phyloP scores from a whole-genome alignment of 2,329 filamentous ascomycete species.

The Epichloe coenophiala region DNA sequence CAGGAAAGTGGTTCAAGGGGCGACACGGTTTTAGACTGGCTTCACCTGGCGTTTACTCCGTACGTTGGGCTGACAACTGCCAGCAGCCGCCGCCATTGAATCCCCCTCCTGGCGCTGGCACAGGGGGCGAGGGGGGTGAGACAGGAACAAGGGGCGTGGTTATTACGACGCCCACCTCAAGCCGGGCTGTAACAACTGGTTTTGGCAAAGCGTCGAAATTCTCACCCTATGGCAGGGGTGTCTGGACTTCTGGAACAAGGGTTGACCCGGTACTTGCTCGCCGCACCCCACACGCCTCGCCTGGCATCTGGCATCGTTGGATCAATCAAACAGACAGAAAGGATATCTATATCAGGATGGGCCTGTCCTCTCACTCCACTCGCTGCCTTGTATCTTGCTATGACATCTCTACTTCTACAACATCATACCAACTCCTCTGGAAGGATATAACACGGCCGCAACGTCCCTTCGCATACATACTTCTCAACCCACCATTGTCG shows the following conservation, averaged over 20 bases:
- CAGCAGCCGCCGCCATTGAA: neutral
- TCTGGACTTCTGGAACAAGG: too few relatives aligned
- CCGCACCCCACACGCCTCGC: neutral
- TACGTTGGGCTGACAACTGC: neutral
- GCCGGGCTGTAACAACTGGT: neutral
- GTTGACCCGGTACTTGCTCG: neutral
- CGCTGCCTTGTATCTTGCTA: neutral
- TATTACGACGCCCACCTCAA: neutral
- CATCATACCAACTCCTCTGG: neutral
- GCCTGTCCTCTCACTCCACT: conserved; percentile 3
- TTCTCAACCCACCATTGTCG: too few relatives aligned
- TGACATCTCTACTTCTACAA: neutral
- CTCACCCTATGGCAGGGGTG: neutral
- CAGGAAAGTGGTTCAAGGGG: neutral
- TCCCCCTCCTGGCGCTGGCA: too few relatives aligned
- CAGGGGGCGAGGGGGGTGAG: neutral
- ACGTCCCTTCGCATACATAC: neutral
- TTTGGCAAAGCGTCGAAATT: neutral
- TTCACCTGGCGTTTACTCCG: neutral
- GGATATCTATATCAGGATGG: conserved; percentile 4
- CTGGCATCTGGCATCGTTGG: neutral
- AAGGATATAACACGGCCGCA: neutral
- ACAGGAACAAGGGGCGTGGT: neutral
- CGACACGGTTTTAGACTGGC: neutral
- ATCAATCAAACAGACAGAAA: neutral